Conservation (phyloP, 306 rosid genomes). For the Phaseolus lunatus region DNA sequence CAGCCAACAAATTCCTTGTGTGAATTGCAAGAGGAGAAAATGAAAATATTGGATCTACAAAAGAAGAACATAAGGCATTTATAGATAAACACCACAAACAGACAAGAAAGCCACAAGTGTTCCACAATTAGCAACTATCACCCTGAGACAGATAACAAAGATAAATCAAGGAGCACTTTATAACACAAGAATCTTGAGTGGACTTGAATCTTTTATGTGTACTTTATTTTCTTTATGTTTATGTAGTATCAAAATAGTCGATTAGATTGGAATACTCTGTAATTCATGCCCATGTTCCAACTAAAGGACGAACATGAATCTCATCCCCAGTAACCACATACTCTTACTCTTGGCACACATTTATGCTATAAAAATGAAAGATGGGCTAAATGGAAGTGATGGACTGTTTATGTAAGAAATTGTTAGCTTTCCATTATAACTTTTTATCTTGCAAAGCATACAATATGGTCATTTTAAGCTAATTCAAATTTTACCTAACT, state of each 20-base stretch:
- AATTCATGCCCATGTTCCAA: constrained; percentile 9
- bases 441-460: neutral
- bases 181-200: constrained; percentile 17
- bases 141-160: constrained; percentile 12
- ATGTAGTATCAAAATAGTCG: neutral
- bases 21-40: constrained; percentile 98
- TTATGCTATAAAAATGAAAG: neutral
- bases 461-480: neutral
- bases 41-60: constrained; percentile 92
- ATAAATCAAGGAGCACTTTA: constrained; percentile 13
- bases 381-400: neutral
- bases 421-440: neutral
- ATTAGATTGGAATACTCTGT: neutral
- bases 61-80: constrained; percentile 33
- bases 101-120: constrained; percentile 28
- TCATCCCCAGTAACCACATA: neutral
- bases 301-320: constrained; percentile 10
- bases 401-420: constrained; percentile 1
- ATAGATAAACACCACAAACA: constrained; percentile 23
- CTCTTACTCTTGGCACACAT: neutral
- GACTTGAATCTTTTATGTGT: neutral
- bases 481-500: neutral
- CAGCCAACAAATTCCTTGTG: constrained; percentile 89
- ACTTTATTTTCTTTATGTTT: neutral
- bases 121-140: constrained; percentile 3